Evolutionary conservation across 2,329 filamentous ascomycete species (phyloP).

Genomic region (Apiospora koreana): DNA sequence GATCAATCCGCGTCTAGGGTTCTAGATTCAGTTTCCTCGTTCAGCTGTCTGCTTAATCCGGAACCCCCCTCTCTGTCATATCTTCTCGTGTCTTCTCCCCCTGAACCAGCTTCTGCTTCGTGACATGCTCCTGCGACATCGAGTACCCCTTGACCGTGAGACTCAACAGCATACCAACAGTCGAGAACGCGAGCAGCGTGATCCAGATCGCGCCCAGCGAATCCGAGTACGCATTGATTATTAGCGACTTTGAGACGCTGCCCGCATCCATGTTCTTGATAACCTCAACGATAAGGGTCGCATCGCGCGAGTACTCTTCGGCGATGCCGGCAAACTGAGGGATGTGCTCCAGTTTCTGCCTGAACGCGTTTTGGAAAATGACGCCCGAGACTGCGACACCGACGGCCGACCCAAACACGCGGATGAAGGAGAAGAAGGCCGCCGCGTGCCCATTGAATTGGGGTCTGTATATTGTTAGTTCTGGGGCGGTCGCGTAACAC

Average conservation of each 20-base stretch:
- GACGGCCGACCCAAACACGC: constrained; percentile 64
- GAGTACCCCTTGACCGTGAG: constrained; percentile 31
- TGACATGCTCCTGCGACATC: constrained; percentile 33
- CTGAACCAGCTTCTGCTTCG: constrained; percentile 26
- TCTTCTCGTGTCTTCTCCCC: constrained; percentile 12
- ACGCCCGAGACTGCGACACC: constrained; percentile 69
- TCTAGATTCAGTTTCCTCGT: not conserved
- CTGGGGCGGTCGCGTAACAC: not conserved
- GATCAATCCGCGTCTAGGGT: too few species aligned
- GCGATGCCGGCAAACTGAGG: constrained; percentile 45
- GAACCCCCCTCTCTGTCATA: not conserved
- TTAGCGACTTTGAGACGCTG: constrained; percentile 35
- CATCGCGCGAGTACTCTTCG: constrained; percentile 37
- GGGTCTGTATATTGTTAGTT: not conserved
- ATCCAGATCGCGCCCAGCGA: constrained; percentile 16
- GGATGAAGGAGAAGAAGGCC: constrained; percentile 68
- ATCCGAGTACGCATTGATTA: constrained; percentile 16
- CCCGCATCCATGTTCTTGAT: constrained; percentile 51
- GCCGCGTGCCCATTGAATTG: constrained; percentile 53
- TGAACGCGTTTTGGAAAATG: constrained; percentile 68
- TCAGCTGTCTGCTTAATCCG: not conserved
- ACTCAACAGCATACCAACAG: constrained; percentile 30
- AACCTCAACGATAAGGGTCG: constrained; percentile 55
- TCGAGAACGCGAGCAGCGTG: constrained; percentile 14
- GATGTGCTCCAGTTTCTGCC: constrained; percentile 47